These are phyloP conservation scores for Talaromyces sp. DNA, from an alignment of 2,329 filamentous ascomycete genomes.

Conservation along the genomic window DNA sequence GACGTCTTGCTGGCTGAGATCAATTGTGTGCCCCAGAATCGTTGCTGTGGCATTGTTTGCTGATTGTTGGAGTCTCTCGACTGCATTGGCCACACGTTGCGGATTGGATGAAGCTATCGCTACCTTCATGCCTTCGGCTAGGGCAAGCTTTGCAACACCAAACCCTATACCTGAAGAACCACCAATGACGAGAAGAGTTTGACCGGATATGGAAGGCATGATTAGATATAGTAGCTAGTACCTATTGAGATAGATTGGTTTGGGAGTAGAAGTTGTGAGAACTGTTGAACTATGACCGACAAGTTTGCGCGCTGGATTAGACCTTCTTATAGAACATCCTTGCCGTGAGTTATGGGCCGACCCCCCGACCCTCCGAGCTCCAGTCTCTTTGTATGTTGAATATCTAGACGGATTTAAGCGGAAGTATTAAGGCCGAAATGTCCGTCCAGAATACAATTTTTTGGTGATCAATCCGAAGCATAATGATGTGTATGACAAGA, in stretches of 20 bases:
- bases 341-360: too few species aligned
- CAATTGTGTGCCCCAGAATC: slow-evolving; percentile 44
- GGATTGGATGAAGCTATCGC: slow-evolving; percentile 56
- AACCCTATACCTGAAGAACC: slow-evolving; percentile 61
- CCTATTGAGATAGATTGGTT: not conserved
- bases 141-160: slow-evolving; percentile 53
- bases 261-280: not conserved
- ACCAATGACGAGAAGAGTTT: slow-evolving; percentile 54
- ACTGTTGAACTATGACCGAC: not conserved
- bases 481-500: too few species aligned
- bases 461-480: not conserved
- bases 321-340: not conserved
- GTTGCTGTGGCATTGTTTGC: slow-evolving; percentile 32
- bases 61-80: slow-evolving; percentile 40
- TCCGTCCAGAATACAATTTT: too few species aligned
- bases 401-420: too few species aligned
- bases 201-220: slow-evolving; percentile 23
- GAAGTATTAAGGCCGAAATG: too few species aligned
- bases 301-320: not conserved
- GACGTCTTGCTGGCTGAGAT: slow-evolving; percentile 45
- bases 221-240: not conserved
- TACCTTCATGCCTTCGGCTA: slow-evolving; percentile 54
- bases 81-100: slow-evolving; percentile 44
- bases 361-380: too few species aligned
- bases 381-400: too few species aligned